phyloP scores from a whole-genome alignment of 352 stramenopile species.

The Thraustochytrium aureum region DNA sequence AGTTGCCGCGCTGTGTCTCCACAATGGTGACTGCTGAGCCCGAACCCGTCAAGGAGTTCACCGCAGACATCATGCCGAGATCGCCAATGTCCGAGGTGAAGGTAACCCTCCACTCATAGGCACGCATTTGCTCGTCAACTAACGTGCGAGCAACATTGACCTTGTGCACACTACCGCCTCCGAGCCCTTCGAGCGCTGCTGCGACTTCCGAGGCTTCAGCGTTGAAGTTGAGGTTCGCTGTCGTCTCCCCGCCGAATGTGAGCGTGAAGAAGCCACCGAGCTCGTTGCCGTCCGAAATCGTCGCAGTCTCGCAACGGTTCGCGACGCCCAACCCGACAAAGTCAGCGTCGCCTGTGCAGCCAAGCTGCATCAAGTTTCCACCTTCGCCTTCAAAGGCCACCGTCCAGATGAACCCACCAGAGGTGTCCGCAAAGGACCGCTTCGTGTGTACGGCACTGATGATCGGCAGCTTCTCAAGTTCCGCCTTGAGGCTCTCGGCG shows the following conservation, averaged over 20 bases:
- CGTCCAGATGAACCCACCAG: conserved; percentile 70
- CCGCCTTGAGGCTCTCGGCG: conserved; percentile 14
- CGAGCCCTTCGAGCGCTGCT: conserved; percentile 52
- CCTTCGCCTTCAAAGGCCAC: conserved; percentile 73
- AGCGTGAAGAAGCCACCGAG: conserved; percentile 86
- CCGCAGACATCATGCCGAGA: conserved; percentile 26
- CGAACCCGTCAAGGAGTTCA: conserved; percentile 28
- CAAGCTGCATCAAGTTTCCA: conserved; percentile 66
- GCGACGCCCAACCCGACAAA: conserved; percentile 3
- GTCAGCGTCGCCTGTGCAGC: conserved; percentile 48
- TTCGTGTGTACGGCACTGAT: conserved; percentile 17
- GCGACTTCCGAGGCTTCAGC: conserved; percentile 70
- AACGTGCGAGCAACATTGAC: conserved; percentile 13
- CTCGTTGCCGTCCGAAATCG: conserved; percentile 57
- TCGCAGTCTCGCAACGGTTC: background rate
- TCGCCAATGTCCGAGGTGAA: conserved; percentile 49
- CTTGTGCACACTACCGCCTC: background rate
- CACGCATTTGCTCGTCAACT: background rate
- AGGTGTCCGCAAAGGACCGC: conserved; percentile 44
- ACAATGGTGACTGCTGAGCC: background rate
- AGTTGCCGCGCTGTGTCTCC: conserved; percentile 34
- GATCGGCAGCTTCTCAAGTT: conserved; percentile 39
- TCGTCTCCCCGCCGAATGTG: conserved; percentile 78
- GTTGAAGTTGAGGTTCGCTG: conserved; percentile 75
- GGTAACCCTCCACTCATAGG: conserved; percentile 34